Conservation (phyloP, 768 basidiomycete genomes). For the Floccularia luteovirens region DNA sequence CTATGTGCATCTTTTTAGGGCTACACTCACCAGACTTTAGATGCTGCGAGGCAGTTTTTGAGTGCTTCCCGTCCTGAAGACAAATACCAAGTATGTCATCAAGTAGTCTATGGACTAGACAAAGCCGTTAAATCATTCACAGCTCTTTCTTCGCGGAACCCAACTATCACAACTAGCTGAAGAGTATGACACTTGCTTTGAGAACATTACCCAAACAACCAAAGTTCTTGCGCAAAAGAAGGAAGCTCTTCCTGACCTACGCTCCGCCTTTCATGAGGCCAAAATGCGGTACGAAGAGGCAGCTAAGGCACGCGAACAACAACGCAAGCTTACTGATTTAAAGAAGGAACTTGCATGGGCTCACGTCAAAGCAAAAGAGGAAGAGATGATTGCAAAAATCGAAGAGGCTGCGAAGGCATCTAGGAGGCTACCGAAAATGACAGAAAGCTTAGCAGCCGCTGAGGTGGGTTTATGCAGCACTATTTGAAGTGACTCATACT, state of each 20-base stretch:
- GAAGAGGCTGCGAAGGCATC: constrained; percentile 25
- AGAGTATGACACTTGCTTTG: constrained; percentile 73
- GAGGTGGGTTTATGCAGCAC: constrained; percentile 18
- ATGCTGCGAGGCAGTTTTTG: constrained; percentile 77
- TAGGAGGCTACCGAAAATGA: constrained; percentile 28
- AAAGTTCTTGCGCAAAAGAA: constrained; percentile 64
- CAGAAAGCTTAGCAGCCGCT: constrained; percentile 22
- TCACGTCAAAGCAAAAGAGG: constrained; percentile 65
- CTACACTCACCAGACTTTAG: constrained; percentile 26
- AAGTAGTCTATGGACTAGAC: too few relatives aligned
- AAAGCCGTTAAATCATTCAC: too few relatives aligned
- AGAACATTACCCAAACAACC: constrained; percentile 64
- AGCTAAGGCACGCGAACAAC: constrained; percentile 62
- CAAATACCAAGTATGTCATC: constrained; percentile 87
- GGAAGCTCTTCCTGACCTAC: constrained; percentile 73
- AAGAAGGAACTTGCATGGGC: constrained; percentile 87
- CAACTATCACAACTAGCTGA: constrained; percentile 82
- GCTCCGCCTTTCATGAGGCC: constrained; percentile 48
- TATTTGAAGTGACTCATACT: neutral
- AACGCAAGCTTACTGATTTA: constrained; percentile 57
- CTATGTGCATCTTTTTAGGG: neutral
- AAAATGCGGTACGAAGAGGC: constrained; percentile 63
- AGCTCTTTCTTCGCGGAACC: constrained; percentile 96
- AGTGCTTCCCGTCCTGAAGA: constrained; percentile 72
- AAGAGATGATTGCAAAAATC: constrained; percentile 35